Conservation (phyloP, 805 yeast species). For the Candida odintsovae region DNA sequence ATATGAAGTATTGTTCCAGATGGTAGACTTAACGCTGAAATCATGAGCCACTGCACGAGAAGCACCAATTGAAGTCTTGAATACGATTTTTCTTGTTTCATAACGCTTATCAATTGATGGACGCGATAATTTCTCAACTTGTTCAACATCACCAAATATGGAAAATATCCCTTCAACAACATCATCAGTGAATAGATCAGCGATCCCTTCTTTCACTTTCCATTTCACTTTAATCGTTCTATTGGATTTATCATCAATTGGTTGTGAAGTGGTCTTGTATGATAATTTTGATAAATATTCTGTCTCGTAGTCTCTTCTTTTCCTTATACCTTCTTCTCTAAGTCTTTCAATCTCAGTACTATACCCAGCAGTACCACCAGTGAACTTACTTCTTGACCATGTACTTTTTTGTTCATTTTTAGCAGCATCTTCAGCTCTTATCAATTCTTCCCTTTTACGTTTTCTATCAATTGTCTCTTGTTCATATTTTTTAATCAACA, state of each 20-base stretch:
- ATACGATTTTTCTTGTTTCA: slow-evolving; percentile 15
- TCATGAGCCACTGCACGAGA: slow-evolving; percentile 12
- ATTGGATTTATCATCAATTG: not conserved
- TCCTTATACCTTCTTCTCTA: slow-evolving; percentile 19
- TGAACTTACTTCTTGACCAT: slow-evolving; percentile 13
- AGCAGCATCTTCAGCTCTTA: slow-evolving; percentile 14
- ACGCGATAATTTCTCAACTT: slow-evolving; percentile 9
- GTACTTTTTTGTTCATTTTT: not conserved
- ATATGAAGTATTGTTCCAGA: slow-evolving; percentile 19
- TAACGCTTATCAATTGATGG: slow-evolving; percentile 8
- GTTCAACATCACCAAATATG: slow-evolving; percentile 19
- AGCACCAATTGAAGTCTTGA: slow-evolving; percentile 7
- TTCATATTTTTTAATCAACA: slow-evolving; percentile 7
- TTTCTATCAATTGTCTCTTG: slow-evolving; percentile 13
- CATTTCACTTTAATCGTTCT: slow-evolving; percentile 18
- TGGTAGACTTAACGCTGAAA: slow-evolving; percentile 4
- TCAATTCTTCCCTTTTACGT: slow-evolving; percentile 20
- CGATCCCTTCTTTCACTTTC: slow-evolving; percentile 18
- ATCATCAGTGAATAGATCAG: slow-evolving; percentile 17
- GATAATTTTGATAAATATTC: slow-evolving; percentile 7
- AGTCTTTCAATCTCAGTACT: slow-evolving; percentile 17
- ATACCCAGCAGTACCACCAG: slow-evolving; percentile 4
- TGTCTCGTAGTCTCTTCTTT: slow-evolving; percentile 15
- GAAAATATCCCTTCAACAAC: slow-evolving; percentile 19
- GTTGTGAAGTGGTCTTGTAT: not conserved